A percentile compares a stretch with the other conserved stretches of the same genome.
Conservation (phyloP, 1,139 yeast genomes). For the Saccharomyces uvarum region DNA sequence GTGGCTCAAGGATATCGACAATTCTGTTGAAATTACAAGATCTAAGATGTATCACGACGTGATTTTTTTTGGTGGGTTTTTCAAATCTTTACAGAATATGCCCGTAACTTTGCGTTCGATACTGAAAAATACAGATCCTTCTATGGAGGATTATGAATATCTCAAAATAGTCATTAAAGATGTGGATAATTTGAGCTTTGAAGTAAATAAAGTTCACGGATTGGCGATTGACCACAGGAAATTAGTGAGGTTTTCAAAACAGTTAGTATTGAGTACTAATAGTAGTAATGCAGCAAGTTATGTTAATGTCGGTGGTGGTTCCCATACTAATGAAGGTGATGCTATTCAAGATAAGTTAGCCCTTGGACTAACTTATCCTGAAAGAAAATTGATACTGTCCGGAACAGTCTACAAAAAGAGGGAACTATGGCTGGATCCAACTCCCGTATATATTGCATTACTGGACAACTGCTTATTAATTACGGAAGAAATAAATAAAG, state of each 20-base stretch:
- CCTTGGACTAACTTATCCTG: slow-evolving; percentile 47
- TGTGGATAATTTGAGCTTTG: slow-evolving; percentile 39
- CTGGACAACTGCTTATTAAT: slow-evolving; percentile 68
- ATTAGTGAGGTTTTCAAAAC: slow-evolving; percentile 41
- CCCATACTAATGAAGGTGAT: slow-evolving; percentile 28
- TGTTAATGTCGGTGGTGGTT: slow-evolving; percentile 20
- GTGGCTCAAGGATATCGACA: slow-evolving; percentile 44
- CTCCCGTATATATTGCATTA: slow-evolving; percentile 47
- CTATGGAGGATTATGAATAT: slow-evolving; percentile 49
- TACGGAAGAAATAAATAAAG: slow-evolving; percentile 40
- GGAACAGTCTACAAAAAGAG: slow-evolving; percentile 61
- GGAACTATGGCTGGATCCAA: slow-evolving; percentile 49
- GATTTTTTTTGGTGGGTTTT: slow-evolving; percentile 66
- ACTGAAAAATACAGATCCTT: slow-evolving; percentile 41
- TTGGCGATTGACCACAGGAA: slow-evolving; percentile 49
- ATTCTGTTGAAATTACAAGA: slow-evolving; percentile 35
- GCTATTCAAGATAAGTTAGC: slow-evolving; percentile 31
- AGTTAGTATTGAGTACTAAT: slow-evolving; percentile 43
- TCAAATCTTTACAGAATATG: slow-evolving; percentile 64
- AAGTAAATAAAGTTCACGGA: slow-evolving; percentile 48
- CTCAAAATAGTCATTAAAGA: slow-evolving; percentile 49
- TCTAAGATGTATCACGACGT: slow-evolving; percentile 48
- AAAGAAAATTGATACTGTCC: slow-evolving; percentile 50
- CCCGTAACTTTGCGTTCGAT: slow-evolving; percentile 62
- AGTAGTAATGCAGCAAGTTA: slow-evolving; percentile 28